A percentile compares a stretch with the other conserved stretches of the same genome.
These are phyloP conservation scores for Daedaleopsis sinensis DNA, from an alignment of 768 basidiomycete genomes.

Conservation along the genomic window DNA sequence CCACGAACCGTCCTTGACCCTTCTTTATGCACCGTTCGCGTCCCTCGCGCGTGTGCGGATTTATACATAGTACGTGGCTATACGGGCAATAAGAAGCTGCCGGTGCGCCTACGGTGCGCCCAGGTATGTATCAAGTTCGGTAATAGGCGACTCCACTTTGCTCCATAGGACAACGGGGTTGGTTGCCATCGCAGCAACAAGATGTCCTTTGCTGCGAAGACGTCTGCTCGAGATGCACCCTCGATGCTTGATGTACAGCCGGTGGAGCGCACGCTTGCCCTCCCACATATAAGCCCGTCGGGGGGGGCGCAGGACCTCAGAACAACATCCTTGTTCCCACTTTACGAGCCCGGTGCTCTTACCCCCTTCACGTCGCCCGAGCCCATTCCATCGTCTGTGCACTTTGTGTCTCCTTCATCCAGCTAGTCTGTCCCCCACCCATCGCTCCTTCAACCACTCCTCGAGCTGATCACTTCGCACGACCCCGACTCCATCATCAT, in stretches of 20 bases:
- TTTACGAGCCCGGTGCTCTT: constrained; percentile 24
- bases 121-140: too few relatives aligned
- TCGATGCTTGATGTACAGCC: background rate
- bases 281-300: background rate
- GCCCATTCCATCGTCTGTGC: background rate
- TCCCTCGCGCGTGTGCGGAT: background rate
- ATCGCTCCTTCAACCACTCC: background rate
- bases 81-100: too few relatives aligned
- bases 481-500: constrained; percentile 4
- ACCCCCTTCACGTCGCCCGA: constrained; percentile 1
- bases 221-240: background rate
- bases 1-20: background rate
- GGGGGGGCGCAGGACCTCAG: constrained; percentile 8
- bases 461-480: background rate
- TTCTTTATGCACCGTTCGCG: background rate
- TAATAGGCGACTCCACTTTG: constrained; percentile 11
- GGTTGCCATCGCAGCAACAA: background rate
- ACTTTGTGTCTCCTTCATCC: background rate
- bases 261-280: background rate
- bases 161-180: constrained; percentile 23
- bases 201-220: constrained; percentile 1
- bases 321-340: constrained; percentile 9
- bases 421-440: background rate
- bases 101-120: too few relatives aligned
- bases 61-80: background rate